Base-by-base conservation (phyloP, 306 rosid species). In the Amphicarpaea edgeworthii region DNA sequence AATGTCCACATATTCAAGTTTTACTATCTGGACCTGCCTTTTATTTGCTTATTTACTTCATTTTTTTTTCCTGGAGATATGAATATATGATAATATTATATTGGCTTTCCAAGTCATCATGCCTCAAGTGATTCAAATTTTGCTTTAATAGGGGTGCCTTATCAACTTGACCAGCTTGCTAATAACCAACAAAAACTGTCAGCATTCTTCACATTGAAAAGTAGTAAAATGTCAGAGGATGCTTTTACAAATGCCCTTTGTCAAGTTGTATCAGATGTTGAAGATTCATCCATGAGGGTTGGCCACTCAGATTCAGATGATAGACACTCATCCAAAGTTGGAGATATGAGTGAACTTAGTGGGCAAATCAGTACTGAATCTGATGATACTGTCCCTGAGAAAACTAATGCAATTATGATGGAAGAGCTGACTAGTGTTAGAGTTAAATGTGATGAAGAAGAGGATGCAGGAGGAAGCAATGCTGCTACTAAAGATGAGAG, bases 121-220 rank as follows among this genome's bases (percentile, higher is more conserved):
- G 59, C 46, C 34, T 71, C 63, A 43, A 66, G 37, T 67, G 70
- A 60, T 77, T 69, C 12, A 60, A 40, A 51, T 24, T 66, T 51
- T 76, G 20, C 73, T 67, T 73, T 70, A 69, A 50, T 75, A 94
- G 97, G 98, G 97, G 83, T 85, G 75, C 96, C 93, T 30, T 94
- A 92, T 77, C 91, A 87, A 81, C 95, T 94, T 50, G 88, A 91
- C 14, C 96, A 87, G 77, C 87, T 88, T 82, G 70, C 83, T 63
- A 78, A 50, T 82, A 86, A 90, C 65, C 97, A 92, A 76, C 95
- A 95, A 60, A 90, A 84, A 79, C 68, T 94, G 72, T 90, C 93
- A 7, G 87, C 73, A 67, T 91, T 92, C 84, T 94, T 90, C 79
- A 23, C 92, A 55, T 73, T 77, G 23, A 90, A 88, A 87, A 85